Evolutionary conservation across 768 basidiomycete species (phyloP).

Genomic region (Agrocybe pediades): DNA sequence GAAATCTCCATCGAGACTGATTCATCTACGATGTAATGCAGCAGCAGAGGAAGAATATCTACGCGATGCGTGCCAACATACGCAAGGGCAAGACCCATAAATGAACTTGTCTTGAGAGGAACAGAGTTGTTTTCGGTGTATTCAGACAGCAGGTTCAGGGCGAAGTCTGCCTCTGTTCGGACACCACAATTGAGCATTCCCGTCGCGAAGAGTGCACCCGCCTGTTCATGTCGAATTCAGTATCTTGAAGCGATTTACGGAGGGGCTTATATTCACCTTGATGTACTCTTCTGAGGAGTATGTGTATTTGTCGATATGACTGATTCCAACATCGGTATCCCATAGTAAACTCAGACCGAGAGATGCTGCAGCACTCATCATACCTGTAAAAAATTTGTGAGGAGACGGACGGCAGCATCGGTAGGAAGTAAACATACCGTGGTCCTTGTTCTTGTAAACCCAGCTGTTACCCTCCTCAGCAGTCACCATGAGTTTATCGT

Average conservation of each 20-base stretch:
- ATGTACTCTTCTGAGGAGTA: constrained; percentile 96
- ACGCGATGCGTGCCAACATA: constrained; percentile 93
- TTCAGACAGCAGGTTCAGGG: constrained; percentile 87
- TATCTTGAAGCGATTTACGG: background rate
- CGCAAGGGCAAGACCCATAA: constrained; percentile 91
- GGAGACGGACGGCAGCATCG: background rate
- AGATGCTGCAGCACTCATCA: constrained; percentile 96
- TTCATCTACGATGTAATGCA: constrained; percentile 85
- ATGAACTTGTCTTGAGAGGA: constrained; percentile 82
- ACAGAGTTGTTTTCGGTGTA: constrained; percentile 88
- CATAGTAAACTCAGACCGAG: constrained; percentile 91
- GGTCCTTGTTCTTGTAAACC: constrained; percentile 99
- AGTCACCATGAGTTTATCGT: constrained; percentile 97
- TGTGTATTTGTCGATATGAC: constrained; percentile 96
- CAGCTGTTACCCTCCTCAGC: constrained; percentile 96
- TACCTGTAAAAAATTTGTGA: constrained; percentile 56
- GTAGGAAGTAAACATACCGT: constrained; percentile 52
- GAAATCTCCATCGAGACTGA: constrained; percentile 85
- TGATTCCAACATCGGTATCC: constrained; percentile 94
- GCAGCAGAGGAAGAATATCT: constrained; percentile 76
- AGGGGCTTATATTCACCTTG: constrained; percentile 51
- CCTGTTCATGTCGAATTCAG: constrained; percentile 36
- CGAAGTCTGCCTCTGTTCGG: constrained; percentile 91
- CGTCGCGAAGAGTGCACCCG: constrained; percentile 92
- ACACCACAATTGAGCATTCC: constrained; percentile 90